These are phyloP conservation scores for Echeveria elegans DNA, from an alignment of 164 flowering plant species.

Conservation along the genomic window DNA sequence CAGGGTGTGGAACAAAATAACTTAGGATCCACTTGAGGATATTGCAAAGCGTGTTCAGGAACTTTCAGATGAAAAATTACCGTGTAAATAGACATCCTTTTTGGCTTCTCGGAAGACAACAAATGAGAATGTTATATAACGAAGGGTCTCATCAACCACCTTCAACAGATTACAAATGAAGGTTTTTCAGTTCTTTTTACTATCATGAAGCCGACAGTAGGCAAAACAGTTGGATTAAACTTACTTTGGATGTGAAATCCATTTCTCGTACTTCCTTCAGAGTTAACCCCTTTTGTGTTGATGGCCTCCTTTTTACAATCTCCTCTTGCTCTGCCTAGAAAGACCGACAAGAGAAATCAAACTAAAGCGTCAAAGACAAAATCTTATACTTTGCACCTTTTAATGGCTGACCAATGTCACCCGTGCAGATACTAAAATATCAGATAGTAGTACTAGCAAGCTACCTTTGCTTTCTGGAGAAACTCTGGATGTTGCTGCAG, in stretches of 20 bases:
- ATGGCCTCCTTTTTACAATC: constrained; percentile 47
- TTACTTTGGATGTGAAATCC: constrained; percentile 68
- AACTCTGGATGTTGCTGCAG: constrained; percentile 60
- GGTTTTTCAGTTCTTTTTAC: not conserved
- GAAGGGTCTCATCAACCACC: constrained; percentile 86
- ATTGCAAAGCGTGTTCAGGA: not conserved
- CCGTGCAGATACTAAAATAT: not conserved
- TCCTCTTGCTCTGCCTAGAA: constrained; percentile 68
- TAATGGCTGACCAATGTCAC: not conserved
- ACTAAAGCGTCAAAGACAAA: not conserved
- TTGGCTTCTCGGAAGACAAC: constrained; percentile 62
- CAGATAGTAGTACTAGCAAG: not conserved
- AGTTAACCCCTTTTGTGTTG: constrained; percentile 52
- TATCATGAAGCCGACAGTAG: not conserved
- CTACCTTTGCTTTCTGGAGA: constrained; percentile 70
- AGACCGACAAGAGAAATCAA: not conserved
- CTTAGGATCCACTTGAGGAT: no score
- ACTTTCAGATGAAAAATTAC: constrained; percentile 21
- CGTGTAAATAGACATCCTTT: constrained; percentile 41
- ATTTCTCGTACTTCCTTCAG: constrained; percentile 65
- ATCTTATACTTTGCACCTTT: not conserved
- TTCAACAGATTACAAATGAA: constrained; percentile 12
- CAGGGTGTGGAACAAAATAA: not conserved
- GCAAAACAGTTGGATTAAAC: not conserved
- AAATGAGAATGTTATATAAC: constrained; percentile 58